Evolutionary conservation across 352 stramenopile genomes (phyloP), one percentile per base, ranked within the genome.

Genomic region (Phytopythium litorale): DNA sequence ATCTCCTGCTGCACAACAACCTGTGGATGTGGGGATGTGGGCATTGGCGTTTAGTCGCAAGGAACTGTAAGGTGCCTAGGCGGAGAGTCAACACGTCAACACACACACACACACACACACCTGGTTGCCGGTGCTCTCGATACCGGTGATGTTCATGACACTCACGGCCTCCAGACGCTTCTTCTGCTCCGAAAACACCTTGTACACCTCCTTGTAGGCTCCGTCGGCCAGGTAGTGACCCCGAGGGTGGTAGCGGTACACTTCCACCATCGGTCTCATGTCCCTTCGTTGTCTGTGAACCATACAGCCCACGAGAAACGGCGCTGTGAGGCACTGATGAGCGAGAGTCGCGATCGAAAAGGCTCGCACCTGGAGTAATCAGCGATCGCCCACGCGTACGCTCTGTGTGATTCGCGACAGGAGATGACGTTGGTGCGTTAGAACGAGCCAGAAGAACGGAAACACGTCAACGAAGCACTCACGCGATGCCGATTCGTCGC

Each of bases 131-230:
- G 78, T 91, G 35, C 71, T 71, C 59, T 89, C 75, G 51, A 98
- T 95, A 18, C 77, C 70, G n/a, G 81, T 78, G 46, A 98, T 84
- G 77, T 99, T 88, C 94, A 98, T 98, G 37, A 96, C 79, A 43
- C 89, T 92, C 21, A 97, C 72, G 60, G 81, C 85, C 59, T 97
- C 85, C 13, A 92, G 60, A 12, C 75, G 72, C 35, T 84, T 76
- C 42, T 87, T 45, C 15, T 75, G 66, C 12, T 69, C 72, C 5
- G 81, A 87, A 66, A 76, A 90, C 12, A 97, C 88, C 50, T 94
- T 92, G 68, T 84, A 97, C 0, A 97, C 90, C 61, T 90, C 70
- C 51, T 97, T 97, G 71, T 93, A 97, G 21, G 84, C 82, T 50
- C 91, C 91, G 52, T 92, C 76, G 9, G 83, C 81, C 15, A 96